A percentile compares a stretch with the other conserved stretches of the same genome.
These are phyloP conservation scores for Diophrys sp. DNA, from an alignment of 73 alveolate species.

Conservation along the genomic window DNA sequence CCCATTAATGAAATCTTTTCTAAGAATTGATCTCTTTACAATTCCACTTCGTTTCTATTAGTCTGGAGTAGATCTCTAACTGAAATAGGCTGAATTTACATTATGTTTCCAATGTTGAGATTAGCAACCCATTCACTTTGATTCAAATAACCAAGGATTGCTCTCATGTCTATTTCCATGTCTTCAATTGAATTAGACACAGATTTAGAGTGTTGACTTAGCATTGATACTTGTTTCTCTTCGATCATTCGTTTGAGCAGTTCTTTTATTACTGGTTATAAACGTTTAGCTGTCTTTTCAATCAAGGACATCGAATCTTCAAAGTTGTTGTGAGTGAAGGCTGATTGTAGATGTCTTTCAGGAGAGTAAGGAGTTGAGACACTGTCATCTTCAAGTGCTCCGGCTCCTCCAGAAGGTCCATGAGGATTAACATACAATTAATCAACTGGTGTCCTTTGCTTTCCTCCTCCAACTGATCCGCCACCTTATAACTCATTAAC, in stretches of 20 bases:
- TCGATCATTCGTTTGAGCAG: conserved; percentile 5
- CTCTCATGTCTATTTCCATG: conserved; percentile 48
- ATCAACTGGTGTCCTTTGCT: too few relatives aligned
- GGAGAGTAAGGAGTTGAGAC: conserved; percentile 13
- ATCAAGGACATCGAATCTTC: conserved; percentile 19
- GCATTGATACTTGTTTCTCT: conserved; percentile 10
- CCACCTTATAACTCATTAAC: not conserved
- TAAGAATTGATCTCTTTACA: conserved; percentile 74
- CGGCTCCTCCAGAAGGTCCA: too few relatives aligned
- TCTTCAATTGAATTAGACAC: too few relatives aligned
- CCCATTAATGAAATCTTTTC: conserved; percentile 75
- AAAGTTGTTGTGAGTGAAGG: conserved; percentile 4
- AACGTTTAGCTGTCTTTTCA: conserved; percentile 29
- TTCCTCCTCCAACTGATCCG: too few relatives aligned
- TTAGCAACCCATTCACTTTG: conserved; percentile 74
- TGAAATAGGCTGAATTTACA: conserved; percentile 71
- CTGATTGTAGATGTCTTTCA: conserved; percentile 11
- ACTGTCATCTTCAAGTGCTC: not conserved
- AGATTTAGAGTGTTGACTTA: not conserved
- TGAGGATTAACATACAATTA: too few relatives aligned
- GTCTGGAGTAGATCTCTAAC: conserved; percentile 68
- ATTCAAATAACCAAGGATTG: conserved; percentile 55
- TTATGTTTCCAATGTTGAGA: conserved; percentile 80
- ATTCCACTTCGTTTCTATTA: conserved; percentile 72
- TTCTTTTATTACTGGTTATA: conserved; percentile 13